Conservation (phyloP, 306 rosid species). For the Cucurbita argyrosperma region DNA sequence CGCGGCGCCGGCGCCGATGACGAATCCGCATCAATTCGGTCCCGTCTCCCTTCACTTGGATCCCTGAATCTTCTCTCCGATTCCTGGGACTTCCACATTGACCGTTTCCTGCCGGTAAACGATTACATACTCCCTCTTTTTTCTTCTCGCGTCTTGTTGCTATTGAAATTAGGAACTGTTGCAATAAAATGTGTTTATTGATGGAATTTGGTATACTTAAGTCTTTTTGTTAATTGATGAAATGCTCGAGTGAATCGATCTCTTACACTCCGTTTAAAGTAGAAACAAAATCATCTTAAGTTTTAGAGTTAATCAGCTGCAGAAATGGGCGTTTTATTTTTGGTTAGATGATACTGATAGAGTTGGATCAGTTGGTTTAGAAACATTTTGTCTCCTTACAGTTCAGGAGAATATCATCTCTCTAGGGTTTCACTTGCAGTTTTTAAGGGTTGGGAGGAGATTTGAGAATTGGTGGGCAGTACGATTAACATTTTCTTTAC, state of each 20-base stretch:
- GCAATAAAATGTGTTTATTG: background rate
- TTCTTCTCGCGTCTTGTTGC: background rate
- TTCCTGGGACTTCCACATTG: slow-evolving; percentile 81
- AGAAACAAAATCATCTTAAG: background rate
- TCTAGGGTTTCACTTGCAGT: background rate
- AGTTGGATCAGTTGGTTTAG: background rate
- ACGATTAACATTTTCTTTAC: background rate
- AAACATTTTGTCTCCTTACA: background rate
- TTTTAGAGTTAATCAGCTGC: background rate
- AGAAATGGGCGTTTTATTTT: background rate
- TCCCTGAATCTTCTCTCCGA: slow-evolving; percentile 87
- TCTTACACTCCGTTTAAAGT: background rate
- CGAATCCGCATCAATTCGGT: slow-evolving; percentile 42
- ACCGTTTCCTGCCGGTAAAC: slow-evolving; percentile 76
- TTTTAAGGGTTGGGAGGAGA: background rate
- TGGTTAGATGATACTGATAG: background rate
- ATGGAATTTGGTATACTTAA: background rate
- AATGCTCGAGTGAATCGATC: background rate
- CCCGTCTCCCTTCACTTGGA: slow-evolving; percentile 70
- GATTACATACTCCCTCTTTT: background rate
- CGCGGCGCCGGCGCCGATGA: slow-evolving; percentile 56
- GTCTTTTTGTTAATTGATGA: background rate
- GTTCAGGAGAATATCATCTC: background rate
- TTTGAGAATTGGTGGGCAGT: background rate
- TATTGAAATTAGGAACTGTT: background rate